Evolutionary conservation across 2,329 filamentous ascomycete species (phyloP).

Genomic region (Fusarium napiforme): DNA sequence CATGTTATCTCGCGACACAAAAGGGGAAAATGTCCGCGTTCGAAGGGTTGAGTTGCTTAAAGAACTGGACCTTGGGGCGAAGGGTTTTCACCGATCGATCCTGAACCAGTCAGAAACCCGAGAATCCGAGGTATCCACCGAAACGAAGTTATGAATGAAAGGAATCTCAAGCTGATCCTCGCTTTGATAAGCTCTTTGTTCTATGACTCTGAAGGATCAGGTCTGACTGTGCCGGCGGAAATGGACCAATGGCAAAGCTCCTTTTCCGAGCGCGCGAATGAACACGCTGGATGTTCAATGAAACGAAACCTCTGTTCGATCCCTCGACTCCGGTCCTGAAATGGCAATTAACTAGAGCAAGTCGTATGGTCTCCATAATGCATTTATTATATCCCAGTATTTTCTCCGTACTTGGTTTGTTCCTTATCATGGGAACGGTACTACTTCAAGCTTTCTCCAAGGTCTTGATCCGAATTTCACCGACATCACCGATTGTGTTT

Average conservation of each 20-base stretch:
- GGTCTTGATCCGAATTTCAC: too few species aligned
- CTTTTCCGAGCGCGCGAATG: conserved; percentile 12
- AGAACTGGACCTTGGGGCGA: accelerated
- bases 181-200: not conserved
- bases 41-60: too few species aligned
- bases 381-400: too few species aligned
- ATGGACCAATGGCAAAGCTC: not conserved
- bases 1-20: not conserved
- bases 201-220: not conserved
- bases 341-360: too few species aligned
- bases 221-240: not conserved
- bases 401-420: accelerated
- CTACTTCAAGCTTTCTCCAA: too few species aligned
- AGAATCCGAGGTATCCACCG: not conserved
- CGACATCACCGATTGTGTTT: not conserved
- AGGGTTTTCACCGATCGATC: not conserved
- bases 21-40: not conserved
- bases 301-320: not conserved
- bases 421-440: too few species aligned
- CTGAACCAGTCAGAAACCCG: not conserved
- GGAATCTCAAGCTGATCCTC: not conserved
- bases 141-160: not conserved
- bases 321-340: not conserved
- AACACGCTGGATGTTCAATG: not conserved
- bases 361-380: too few species aligned